Evolutionary conservation across 345 rosid species (phyloP), one percentile per base, ranked within the genome.

Genomic region (Firmiana major): DNA sequence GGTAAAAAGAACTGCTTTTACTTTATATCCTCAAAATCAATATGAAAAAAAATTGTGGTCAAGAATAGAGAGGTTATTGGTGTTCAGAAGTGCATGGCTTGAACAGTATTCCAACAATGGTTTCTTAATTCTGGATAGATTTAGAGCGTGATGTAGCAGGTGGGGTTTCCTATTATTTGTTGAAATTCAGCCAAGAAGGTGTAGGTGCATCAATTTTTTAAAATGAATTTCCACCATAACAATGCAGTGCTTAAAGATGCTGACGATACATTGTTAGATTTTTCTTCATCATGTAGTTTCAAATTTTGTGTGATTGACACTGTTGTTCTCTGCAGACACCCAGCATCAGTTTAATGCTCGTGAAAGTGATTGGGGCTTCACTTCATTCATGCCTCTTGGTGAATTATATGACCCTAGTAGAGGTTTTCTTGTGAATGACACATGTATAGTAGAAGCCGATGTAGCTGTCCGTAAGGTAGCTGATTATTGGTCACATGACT

Each of bases 291-390:
- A 28, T 28, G 24, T 31, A 70, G 12, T 54, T 13, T 58, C 24
- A 57, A 53, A 21, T 54, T 38, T 28, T 36, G 66, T 36, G 66
- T 24, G n/a, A 62, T 28, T 59, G 26, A 75, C n/a, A 34, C 24
- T 21, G 34, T 65, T 42, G 53, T 24, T 36, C 22, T 75, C 28
- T 76, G 79, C 85, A 89, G 93, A 87, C 48, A 86, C 91, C 31
- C 90, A 86, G 40, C 93, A 89, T 78, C 91, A 86, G 71, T 89
- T 89, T 81, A 87, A 85, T 80, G 88, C 83, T 26, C 79, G 90
- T 71, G 93, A 89, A 85, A 89, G 89, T 78, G 93, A 87, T 79
- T 87, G 93, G 93, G 93, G 93, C 13, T 87, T 89, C 65, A 86
- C 93, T 65, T 83, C 90, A 43, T 89, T 89, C 81, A 87, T 87